Evolutionary conservation across 192 early-diverging fungal species (phyloP).

Genomic region (Linderina pennispora): DNA sequence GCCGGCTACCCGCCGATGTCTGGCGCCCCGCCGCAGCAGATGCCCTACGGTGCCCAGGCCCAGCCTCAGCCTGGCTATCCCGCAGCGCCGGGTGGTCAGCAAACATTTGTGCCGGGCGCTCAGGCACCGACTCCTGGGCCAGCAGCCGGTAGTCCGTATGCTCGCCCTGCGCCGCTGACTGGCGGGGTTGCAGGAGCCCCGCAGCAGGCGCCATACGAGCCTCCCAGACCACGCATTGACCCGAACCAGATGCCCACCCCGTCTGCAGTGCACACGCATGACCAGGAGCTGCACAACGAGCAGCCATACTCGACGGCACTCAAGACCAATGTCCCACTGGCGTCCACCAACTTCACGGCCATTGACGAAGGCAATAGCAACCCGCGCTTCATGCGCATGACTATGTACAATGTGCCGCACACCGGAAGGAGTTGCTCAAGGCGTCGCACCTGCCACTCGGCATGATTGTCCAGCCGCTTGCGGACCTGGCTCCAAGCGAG

Average conservation of each 20-base stretch:
- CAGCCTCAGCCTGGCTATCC: constrained; percentile 14
- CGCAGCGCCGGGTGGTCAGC: constrained; percentile 24
- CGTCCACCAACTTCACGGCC: constrained; percentile 69
- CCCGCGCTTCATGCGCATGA: constrained; percentile 87
- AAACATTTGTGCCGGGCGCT: constrained; percentile 42
- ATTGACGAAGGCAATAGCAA: constrained; percentile 92
- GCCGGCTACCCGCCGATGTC: constrained; percentile 19
- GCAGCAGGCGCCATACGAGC: constrained; percentile 35
- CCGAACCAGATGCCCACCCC: constrained; percentile 94
- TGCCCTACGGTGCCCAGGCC: too few species aligned
- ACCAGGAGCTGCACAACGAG: constrained; percentile 62
- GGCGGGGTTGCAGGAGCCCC: constrained; percentile 22
- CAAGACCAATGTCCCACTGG: constrained; percentile 67
- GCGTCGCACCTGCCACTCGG: constrained; percentile 80
- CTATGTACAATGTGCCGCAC: constrained; percentile 79
- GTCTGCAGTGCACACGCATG: constrained; percentile 71
- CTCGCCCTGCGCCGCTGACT: constrained; percentile 1
- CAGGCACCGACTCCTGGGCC: constrained; percentile 24
- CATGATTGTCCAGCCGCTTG: constrained; percentile 87
- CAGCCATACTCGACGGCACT: constrained; percentile 68
- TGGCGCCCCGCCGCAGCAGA: too few species aligned
- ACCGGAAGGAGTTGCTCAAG: constrained; percentile 74
- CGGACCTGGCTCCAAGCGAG: constrained; percentile 72
- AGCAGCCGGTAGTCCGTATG: constrained; percentile 13
- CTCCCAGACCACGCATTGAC: constrained; percentile 68